Evolutionary conservation across 106 monocot genomes (phyloP), one percentile per base, ranked within the genome.

Genomic region (Alisma plantagoaquatica): DNA sequence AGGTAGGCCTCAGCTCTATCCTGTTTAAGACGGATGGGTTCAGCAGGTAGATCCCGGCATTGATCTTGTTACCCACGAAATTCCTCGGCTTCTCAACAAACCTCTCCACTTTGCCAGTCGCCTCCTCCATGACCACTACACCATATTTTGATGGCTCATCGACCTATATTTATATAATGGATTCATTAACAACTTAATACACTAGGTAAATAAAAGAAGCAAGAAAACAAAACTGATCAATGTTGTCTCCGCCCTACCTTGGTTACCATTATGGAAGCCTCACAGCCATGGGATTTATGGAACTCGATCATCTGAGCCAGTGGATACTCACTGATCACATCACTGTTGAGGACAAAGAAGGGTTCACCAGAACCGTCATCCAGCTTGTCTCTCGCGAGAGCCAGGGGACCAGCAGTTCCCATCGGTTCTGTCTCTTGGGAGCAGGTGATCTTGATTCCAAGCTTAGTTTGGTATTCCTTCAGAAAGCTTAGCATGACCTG

Each of bases 71-170:
- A 33, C 83, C 83, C 11, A 83, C 83, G 64, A 83, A 83, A 12
- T 54, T 52, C 44, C 67, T 78, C 19, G 90, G 90, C 55, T 91
- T 91, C 66, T 84, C 90, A 1, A 91, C 90, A 44, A 91, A 84
- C 30, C 71, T 77, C 2, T 84, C 84, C 0, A 91, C 90, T 68
- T 68, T 77, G 51, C 84, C 80, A 21, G 75, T 81, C 47, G 51
- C 74, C 46, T 91, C 84, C 2, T 91, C 84, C 74, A 72, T 77
- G 2, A 91, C 80, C 53, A 91, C 90, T 12, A 91, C 90, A 27
- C 90, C 90, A 3, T 91, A 91, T 58, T 91, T 91, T 2, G 90
- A 91, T 23, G 90, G 90, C 53, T 91, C 90, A 23, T 81, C 72
- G 0, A 90, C 88, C 88, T 88, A 42, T n/a, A n/a, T n/a, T n/a